Conservation (phyloP, 306 rosid genomes). For the Cicer yamashitae region DNA sequence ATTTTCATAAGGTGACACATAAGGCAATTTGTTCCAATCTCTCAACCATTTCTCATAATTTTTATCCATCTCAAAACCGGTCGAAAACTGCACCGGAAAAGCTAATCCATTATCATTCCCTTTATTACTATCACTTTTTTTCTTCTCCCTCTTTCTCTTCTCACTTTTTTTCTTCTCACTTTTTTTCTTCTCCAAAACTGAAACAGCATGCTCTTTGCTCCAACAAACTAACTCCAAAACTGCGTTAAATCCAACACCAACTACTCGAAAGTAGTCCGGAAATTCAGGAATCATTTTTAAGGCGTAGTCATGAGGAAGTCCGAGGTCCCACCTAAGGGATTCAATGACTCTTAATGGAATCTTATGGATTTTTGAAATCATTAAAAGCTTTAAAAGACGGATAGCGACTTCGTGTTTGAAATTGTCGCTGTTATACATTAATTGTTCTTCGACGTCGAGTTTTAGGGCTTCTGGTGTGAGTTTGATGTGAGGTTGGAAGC, state of each 20-base stretch:
- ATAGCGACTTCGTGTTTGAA: conserved; percentile 68
- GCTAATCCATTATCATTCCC: conserved; percentile 37
- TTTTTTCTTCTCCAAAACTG: conserved; percentile 59
- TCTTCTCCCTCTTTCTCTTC: conserved; percentile 36
- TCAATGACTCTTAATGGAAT: conserved; percentile 59
- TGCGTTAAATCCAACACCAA: conserved; percentile 1
- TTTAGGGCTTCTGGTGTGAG: conserved; percentile 57
- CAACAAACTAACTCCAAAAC: conserved; percentile 87
- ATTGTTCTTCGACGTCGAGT: conserved; percentile 61
- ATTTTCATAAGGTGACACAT: conserved; percentile 79
- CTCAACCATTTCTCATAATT: conserved; percentile 75
- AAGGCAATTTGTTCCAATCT: conserved; percentile 81
- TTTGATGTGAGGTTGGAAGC: conserved; percentile 59
- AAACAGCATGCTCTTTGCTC: conserved; percentile 64
- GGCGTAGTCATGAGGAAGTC: conserved; percentile 67
- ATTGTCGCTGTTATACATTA: conserved; percentile 52
- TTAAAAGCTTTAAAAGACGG: conserved; percentile 67
- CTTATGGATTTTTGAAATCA: conserved; percentile 63
- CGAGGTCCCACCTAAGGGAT: conserved; percentile 74
- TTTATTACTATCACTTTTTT: not conserved
- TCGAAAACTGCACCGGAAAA: conserved; percentile 70
- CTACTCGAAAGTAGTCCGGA: conserved; percentile 74
- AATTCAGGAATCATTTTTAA: conserved; percentile 61
- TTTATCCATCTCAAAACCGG: conserved; percentile 76
- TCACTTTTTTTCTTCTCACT: not conserved